Conservation (phyloP, 2,329 filamentous ascomycete species). For the Pyricularia grisea region DNA sequence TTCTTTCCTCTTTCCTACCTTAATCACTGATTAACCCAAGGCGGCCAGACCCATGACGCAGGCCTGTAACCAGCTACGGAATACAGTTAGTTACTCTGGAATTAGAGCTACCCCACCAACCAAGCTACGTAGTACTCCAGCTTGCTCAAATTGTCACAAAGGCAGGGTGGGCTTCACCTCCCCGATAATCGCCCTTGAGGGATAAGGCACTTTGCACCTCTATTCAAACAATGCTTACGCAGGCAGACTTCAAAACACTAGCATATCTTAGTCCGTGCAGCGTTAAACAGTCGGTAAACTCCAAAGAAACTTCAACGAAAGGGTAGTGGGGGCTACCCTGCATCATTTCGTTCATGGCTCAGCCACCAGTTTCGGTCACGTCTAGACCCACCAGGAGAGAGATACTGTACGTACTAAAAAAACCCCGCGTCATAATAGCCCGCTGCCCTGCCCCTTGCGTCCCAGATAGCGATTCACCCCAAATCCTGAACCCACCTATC, state of each 20-base stretch:
- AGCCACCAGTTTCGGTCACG: not conserved
- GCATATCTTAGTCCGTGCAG: not conserved
- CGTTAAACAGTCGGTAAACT: not conserved
- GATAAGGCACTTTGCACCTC: not conserved
- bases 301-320: not conserved
- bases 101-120: not conserved
- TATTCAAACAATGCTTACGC: not conserved
- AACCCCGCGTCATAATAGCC: not conserved
- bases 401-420: not conserved
- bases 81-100: not conserved
- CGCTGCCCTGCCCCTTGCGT: not conserved
- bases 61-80: not conserved
- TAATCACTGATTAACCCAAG: not conserved
- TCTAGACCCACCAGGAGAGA: not conserved
- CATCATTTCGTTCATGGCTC: not conserved
- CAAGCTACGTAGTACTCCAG: not conserved
- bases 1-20: not conserved
- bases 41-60: not conserved
- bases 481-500: not conserved
- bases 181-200: not conserved
- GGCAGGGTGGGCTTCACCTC: not conserved
- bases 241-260: not conserved
- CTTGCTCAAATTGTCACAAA: no score
- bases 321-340: not conserved
- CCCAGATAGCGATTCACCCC: not conserved